Evolutionary conservation across 805 yeast species (phyloP).

Genomic region (Cyberlindnera petersonii): DNA sequence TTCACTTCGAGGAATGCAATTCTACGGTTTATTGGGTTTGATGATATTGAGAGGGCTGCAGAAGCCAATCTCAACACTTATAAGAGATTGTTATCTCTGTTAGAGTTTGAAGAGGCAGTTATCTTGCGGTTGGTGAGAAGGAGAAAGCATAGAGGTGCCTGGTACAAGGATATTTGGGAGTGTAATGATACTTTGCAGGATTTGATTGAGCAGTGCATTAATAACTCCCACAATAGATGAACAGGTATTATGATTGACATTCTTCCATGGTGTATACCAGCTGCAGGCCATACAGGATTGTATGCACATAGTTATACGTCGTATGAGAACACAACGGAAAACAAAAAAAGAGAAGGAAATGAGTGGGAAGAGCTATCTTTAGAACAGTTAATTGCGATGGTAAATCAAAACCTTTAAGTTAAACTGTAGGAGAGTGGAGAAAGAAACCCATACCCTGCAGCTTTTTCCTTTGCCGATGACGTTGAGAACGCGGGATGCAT

Average conservation of each 20-base stretch:
- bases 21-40: constrained; percentile 6
- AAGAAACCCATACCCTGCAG: no score
- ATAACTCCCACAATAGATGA: no score
- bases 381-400: no score
- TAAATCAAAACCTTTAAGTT: no score
- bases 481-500: neutral
- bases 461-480: constrained; percentile 1
- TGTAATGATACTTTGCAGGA: constrained; percentile 4
- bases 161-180: constrained; percentile 5
- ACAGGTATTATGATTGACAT: no score
- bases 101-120: neutral
- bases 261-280: no score
- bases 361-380: no score
- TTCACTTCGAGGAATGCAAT: neutral
- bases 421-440: no score
- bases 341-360: no score
- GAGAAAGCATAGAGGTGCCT: neutral
- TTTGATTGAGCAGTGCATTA: neutral
- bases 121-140: neutral
- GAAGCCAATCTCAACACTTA: neutral
- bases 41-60: constrained; percentile 1
- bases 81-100: neutral
- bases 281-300: no score
- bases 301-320: no score
- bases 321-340: no score